Conservation (phyloP, 495 filamentous ascomycete genomes). For the Podospora didyma region DNA sequence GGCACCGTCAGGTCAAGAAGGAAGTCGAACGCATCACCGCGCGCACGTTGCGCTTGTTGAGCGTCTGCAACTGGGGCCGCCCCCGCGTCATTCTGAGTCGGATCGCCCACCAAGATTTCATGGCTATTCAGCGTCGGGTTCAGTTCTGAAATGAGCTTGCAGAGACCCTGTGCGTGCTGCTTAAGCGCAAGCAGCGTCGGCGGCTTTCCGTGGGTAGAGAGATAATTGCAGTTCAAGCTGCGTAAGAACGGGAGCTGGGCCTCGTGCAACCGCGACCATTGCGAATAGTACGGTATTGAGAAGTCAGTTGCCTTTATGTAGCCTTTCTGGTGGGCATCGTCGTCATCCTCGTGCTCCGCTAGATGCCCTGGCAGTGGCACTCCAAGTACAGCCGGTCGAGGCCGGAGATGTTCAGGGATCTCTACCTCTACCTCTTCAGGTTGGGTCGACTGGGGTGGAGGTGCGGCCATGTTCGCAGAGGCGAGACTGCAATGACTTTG, state of each 20-base stretch:
- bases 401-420: no score
- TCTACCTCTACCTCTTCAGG: no score
- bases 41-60: constrained; percentile 14
- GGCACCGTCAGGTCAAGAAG: constrained; percentile 39
- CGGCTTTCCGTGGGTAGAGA: constrained; percentile 40
- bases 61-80: constrained; percentile 4
- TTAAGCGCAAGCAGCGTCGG: constrained; percentile 51
- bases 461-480: constrained; percentile 6
- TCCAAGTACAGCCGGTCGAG: no score
- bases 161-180: constrained; percentile 51
- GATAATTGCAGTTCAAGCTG: constrained; percentile 48
- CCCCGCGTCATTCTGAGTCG: not conserved
- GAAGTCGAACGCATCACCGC: constrained; percentile 47
- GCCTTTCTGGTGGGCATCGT: constrained; percentile 17
- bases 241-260: constrained; percentile 25
- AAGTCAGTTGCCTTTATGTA: constrained; percentile 32
- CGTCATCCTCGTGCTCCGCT: constrained; percentile 27
- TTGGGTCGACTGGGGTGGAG: no score
- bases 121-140: constrained; percentile 26
- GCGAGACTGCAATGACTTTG: not conserved
- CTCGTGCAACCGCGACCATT: constrained; percentile 21
- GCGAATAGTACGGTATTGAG: constrained; percentile 28
- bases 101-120: constrained; percentile 19
- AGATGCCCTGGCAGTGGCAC: constrained; percentile 16
- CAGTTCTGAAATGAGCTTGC: constrained; percentile 43